Conservation (phyloP, 352 stramenopile species). For the Phytophthora citricola region DNA sequence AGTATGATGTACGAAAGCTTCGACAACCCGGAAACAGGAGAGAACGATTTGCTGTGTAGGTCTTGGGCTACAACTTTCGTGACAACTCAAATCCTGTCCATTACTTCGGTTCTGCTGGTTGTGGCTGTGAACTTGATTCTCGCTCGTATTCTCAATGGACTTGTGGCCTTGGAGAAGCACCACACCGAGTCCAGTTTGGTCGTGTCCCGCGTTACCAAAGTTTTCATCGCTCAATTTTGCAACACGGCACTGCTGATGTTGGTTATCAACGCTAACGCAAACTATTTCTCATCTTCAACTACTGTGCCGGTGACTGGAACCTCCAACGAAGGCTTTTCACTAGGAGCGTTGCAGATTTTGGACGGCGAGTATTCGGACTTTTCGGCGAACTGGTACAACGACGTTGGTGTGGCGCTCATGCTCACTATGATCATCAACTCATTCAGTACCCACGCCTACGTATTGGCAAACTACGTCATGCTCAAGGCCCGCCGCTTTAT, state of each 20-base stretch:
- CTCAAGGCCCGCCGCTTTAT: slow-evolving; percentile 59
- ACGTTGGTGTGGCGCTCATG: slow-evolving; percentile 82
- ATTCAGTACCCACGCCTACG: slow-evolving; percentile 70
- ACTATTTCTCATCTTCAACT: slow-evolving; percentile 55
- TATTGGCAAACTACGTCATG: slow-evolving; percentile 61
- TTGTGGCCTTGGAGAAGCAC: slow-evolving; percentile 81
- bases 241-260: slow-evolving; percentile 84
- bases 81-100: slow-evolving; percentile 69
- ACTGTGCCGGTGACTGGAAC: slow-evolving; percentile 24
- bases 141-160: slow-evolving; percentile 65
- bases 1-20: slow-evolving; percentile 72
- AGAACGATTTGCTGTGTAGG: slow-evolving; percentile 54
- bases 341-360: slow-evolving; percentile 57
- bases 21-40: slow-evolving; percentile 42
- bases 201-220: slow-evolving; percentile 76
- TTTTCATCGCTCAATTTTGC: slow-evolving; percentile 84
- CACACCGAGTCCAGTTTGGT: slow-evolving; percentile 80
- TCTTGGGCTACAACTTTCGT: slow-evolving; percentile 76
- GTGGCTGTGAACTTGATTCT: slow-evolving; percentile 76
- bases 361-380: slow-evolving; percentile 85
- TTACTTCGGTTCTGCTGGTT: slow-evolving; percentile 72
- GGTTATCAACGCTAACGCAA: slow-evolving; percentile 81
- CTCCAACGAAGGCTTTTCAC: slow-evolving; percentile 21
- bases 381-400: slow-evolving; percentile 75
- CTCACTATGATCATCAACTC: slow-evolving; percentile 88